Evolutionary conservation across 2,329 filamentous ascomycete genomes (phyloP), one percentile per base, ranked within the genome.

Genomic region (Fusarium scirpi): DNA sequence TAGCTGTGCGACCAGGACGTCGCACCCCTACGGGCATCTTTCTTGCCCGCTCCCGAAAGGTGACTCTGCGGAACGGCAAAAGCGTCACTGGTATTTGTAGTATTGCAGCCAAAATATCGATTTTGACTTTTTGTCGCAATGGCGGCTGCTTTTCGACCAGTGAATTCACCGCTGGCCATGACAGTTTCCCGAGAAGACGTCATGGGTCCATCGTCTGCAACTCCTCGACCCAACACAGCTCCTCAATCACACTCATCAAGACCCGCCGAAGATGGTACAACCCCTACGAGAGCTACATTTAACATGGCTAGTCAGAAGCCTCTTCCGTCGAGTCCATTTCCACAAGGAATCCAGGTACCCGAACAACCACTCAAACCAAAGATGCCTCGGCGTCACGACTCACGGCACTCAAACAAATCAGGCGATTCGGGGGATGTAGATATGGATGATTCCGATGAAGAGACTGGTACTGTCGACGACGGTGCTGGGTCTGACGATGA

Each of bases 371-470:
- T 83, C 72, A 78, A 85, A 75, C 76, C 85, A 70, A 81, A 79
- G 80, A 76, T 71, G 34, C 73, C 76, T 6, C 69, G 65, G 25
- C 73, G 76, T 65, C 87, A 86, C 58, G 85, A 87, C 67, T 91
- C 91, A 22, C 86, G 91, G 67, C 84, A 84, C 58, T 89, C 91
- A 12, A 83, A 83, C 66, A 87, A 87, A 67, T 90, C 90, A n/a
- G 80, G 74, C 58, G 86, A 87, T 40, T 89, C 89, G 5, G 86
- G 90, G 64, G 93, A 97, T 73, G 85, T 93, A 25, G 91, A 93
- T 64, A 93, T 94, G 87, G 91, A 91, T 41, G 90, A 92, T 20
- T 91, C 91, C 13, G 92, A 93, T 60, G 90, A 86, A 54, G 92
- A 92, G 70, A 81, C 74, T 5, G 82, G 81, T 27, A 78, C 74